phyloP scores from a whole-genome alignment of 768 basidiomycete species.

The Tulasnella sp. region DNA sequence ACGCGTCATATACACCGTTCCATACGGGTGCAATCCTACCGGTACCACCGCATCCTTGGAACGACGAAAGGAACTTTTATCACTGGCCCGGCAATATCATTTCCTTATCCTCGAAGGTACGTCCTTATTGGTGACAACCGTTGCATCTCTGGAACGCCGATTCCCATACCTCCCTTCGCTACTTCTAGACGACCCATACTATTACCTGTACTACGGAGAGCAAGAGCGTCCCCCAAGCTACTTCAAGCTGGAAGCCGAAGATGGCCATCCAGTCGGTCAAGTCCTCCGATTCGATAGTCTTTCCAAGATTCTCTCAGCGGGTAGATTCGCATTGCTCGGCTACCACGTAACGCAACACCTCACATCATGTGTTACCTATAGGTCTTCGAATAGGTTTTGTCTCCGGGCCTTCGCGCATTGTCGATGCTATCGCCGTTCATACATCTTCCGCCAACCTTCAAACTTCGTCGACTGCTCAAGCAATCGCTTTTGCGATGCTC shows the following conservation, averaged over 20 bases:
- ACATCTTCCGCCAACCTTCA: conserved; percentile 63
- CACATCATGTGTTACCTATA: not conserved
- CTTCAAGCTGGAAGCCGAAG: conserved; percentile 66
- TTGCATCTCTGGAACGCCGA: not conserved
- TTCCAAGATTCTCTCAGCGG: conserved; percentile 71
- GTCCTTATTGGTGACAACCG: conserved; percentile 18
- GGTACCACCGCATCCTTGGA: conserved; percentile 54
- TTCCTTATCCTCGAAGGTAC: conserved; percentile 80
- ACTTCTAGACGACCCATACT: conserved; percentile 63
- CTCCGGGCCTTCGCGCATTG: conserved; percentile 52
- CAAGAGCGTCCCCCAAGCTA: conserved; percentile 63
- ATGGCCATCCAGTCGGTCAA: conserved; percentile 43
- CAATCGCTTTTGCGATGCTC: conserved; percentile 50
- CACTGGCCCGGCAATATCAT: conserved; percentile 61
- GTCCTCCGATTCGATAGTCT: conserved; percentile 86
- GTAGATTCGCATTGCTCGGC: not conserved
- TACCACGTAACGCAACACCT: not conserved
- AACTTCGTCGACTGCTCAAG: conserved; percentile 55
- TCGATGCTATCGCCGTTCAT: conserved; percentile 6
- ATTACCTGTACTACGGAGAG: conserved; percentile 58
- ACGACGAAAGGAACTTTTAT: conserved; percentile 62
- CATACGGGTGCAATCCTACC: conserved; percentile 27
- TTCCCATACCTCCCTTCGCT: not conserved
- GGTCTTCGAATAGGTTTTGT: conserved; percentile 74
- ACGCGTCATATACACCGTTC: conserved; percentile 73